Conservation (phyloP, 495 filamentous ascomycete genomes). For the Xylaria sp. region DNA sequence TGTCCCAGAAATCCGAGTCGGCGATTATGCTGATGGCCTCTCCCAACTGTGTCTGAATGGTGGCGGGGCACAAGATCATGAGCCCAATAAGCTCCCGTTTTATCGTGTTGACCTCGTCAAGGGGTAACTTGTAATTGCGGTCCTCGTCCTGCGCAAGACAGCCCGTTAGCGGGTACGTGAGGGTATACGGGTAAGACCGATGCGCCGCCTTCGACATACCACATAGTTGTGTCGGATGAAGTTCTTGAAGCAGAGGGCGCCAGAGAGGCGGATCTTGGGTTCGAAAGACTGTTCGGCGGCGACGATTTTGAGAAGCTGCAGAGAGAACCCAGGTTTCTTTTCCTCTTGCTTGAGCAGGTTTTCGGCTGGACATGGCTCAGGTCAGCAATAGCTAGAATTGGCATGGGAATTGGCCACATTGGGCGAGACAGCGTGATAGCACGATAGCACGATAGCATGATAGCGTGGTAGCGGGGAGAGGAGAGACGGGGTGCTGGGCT, state of each 20-base stretch:
- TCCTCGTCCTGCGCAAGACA: slow-evolving; percentile 73
- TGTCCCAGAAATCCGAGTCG: slow-evolving; percentile 94
- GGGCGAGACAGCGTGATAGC: background rate
- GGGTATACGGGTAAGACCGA: background rate
- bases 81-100: slow-evolving; percentile 93
- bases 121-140: slow-evolving; percentile 83
- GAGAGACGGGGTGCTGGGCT: background rate
- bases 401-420: background rate
- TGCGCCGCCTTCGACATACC: slow-evolving; percentile 49
- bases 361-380: slow-evolving; percentile 69
- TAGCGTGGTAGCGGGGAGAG: slow-evolving; percentile 6
- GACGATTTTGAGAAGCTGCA: slow-evolving; percentile 86
- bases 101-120: slow-evolving; percentile 82
- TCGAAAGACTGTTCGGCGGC: slow-evolving; percentile 71
- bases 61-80: slow-evolving; percentile 89
- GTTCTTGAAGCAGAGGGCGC: slow-evolving; percentile 97
- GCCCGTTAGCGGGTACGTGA: slow-evolving; percentile 21
- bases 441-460: background rate
- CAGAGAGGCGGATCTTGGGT: slow-evolving; percentile 81
- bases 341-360: slow-evolving; percentile 74
- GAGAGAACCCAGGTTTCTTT: slow-evolving; percentile 82
- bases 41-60: slow-evolving; percentile 90
- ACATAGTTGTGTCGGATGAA: slow-evolving; percentile 92
- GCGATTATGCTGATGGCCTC: slow-evolving; percentile 97
- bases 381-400: slow-evolving; percentile 25